Percentiles rank a stretch among this genome's conserved stretches.
These are phyloP conservation scores for Fistulina hepatica DNA, from an alignment of 1,284 basidiomycete genomes.

Conservation along the genomic window DNA sequence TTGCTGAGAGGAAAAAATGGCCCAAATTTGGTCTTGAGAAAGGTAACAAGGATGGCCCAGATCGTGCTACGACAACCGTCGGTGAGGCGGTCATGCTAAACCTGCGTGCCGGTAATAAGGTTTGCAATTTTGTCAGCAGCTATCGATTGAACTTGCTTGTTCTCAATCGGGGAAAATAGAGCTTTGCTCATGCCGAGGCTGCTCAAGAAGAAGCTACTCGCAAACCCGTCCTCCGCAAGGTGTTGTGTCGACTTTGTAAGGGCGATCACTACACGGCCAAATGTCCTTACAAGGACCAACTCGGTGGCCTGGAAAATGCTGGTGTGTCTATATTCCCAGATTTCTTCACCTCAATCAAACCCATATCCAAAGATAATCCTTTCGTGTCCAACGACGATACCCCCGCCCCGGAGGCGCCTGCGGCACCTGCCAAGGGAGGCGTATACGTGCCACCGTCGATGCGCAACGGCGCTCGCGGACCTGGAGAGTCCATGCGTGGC, in stretches of 20 bases:
- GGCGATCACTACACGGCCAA: conserved; percentile 97
- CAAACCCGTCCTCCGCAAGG: conserved; percentile 73
- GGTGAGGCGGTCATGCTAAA: conserved; percentile 87
- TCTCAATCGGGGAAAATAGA: too few species aligned
- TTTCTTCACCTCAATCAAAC: conserved; percentile 8
- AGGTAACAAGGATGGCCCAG: conserved; percentile 81
- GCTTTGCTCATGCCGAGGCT: too few species aligned
- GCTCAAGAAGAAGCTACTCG: conserved; percentile 61
- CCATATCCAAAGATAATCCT: conserved; percentile 25
- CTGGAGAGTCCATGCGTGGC: conserved; percentile 77
- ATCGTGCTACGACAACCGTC: conserved; percentile 91
- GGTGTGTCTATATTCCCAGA: conserved; percentile 28
- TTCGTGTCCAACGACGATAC: conserved; percentile 46
- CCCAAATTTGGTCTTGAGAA: conserved; percentile 91
- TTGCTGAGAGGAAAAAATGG: conserved; percentile 92
- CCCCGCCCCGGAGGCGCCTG: conserved; percentile 27
- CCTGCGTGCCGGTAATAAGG: conserved; percentile 78
- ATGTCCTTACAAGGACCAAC: conserved; percentile 96
- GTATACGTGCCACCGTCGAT: conserved; percentile 94
- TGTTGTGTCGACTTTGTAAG: conserved; percentile 90
- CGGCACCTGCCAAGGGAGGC: conserved; percentile 30
- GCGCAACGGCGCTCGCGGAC: conserved; percentile 57
- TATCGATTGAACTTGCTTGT: too few species aligned
- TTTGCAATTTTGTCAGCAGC: conserved; percentile 22
- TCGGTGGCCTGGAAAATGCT: conserved; percentile 63